A percentile compares a stretch with the other conserved stretches of the same genome.
These are phyloP conservation scores for Grosmannia penicillata DNA, from an alignment of 2,329 filamentous ascomycete genomes.

Conservation along the genomic window DNA sequence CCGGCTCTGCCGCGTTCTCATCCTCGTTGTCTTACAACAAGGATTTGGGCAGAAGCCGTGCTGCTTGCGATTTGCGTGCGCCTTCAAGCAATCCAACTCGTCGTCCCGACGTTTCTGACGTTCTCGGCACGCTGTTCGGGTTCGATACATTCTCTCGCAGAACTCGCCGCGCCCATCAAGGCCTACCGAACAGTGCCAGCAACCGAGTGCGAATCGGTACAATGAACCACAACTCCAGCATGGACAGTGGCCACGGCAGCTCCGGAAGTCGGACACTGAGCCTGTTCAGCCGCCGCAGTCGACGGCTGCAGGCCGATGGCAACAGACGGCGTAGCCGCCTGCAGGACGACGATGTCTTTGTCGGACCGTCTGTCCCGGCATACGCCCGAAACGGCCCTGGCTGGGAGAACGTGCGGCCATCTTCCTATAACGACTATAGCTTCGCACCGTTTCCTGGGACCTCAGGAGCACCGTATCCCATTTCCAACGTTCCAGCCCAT, in stretches of 20 bases:
- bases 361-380: constrained; percentile 1
- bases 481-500: constrained; percentile 7
- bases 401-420: constrained; percentile 4
- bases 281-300: constrained; percentile 5
- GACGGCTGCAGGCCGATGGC: neutral
- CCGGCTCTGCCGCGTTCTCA: neutral
- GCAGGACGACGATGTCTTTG: neutral
- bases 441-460: neutral
- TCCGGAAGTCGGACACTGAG: too few relatives aligned
- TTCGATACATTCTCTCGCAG: neutral
- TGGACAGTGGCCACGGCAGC: neutral
- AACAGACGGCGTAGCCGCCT: neutral
- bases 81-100: neutral
- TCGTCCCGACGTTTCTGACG: neutral
- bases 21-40: too few relatives aligned
- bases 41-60: too few relatives aligned
- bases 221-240: too few relatives aligned
- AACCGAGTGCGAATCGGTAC: too few relatives aligned
- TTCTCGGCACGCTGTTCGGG: neutral
- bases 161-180: neutral
- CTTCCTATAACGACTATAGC: neutral
- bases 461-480: constrained; percentile 1
- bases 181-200: too few relatives aligned
- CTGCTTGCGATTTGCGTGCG: too few relatives aligned
- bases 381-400: constrained; percentile 1